Evolutionary conservation across 164 flowering plant genomes (phyloP).

Genomic region (Berberis vulgaris): DNA sequence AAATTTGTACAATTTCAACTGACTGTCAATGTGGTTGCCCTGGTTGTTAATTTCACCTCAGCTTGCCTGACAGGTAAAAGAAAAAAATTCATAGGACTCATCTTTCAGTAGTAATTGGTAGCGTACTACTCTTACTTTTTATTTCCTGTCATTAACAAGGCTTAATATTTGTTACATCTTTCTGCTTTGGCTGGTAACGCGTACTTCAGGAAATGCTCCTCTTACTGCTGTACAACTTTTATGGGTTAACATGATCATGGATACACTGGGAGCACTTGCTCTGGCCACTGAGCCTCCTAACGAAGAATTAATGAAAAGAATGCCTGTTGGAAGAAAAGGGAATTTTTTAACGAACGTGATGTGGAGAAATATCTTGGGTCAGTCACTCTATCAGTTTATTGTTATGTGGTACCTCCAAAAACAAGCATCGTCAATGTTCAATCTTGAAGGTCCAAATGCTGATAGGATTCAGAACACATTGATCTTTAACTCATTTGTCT

Average conservation of each 20-base stretch:
- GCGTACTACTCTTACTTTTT: too few relatives aligned
- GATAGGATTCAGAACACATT: constrained; percentile 70
- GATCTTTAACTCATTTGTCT: constrained; percentile 85
- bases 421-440: constrained; percentile 52
- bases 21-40: too few relatives aligned
- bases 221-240: constrained; percentile 96
- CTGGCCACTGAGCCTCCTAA: constrained; percentile 91
- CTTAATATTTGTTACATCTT: not conserved
- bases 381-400: constrained; percentile 74
- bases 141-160: too few relatives aligned
- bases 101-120: too few relatives aligned
- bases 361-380: constrained; percentile 96
- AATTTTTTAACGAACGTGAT: constrained; percentile 81
- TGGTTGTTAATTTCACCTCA: too few relatives aligned
- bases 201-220: constrained; percentile 70
- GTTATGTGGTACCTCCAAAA: constrained; percentile 82
- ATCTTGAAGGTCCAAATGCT: constrained; percentile 54
- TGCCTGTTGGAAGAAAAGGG: constrained; percentile 89
- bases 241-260: constrained; percentile 99
- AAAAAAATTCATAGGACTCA: too few relatives aligned
- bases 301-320: constrained; percentile 70
- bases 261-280: constrained; percentile 94
- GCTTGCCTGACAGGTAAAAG: too few relatives aligned
- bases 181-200: constrained; percentile 3
- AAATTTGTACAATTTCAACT: too few relatives aligned